Base-by-base conservation (phyloP, 106 monocot species). In the Gastrodia elata region DNA sequence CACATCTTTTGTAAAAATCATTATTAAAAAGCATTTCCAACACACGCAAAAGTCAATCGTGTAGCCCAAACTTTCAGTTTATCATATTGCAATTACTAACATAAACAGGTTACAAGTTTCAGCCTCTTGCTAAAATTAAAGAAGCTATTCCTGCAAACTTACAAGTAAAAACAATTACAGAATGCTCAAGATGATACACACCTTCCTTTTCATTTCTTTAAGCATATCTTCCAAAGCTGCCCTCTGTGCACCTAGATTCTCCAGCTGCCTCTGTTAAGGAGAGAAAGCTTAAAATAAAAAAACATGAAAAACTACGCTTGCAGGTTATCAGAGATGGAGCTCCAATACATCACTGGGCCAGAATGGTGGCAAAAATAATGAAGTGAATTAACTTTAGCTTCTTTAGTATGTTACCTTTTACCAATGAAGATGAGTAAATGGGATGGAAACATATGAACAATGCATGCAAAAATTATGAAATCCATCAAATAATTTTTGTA, bases 201-300 rank as follows among this genome's bases (percentile, higher is more conserved):
- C 94, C 91, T 94, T 94, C 73, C 91, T 94, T 76, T 91, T 94
- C 94, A 94, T 94, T 52, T 91, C 94, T 76, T 91, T 89, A 44
- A 94, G 86, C 91, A 94, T 94, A 52, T 94, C 94, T 84, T 94
- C 91, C 39, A 94, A 87, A 41, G 91, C 86, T 55, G 94, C 94
- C 71, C 94, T 84, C 43, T 94, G 88, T 71, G 91, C 88, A 41
- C 94, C 86, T 64, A 94, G 80, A 64, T 79, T 76, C 77, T 94
- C 94, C 73, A 94, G 72, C 77, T 91, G 91, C 72, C 94, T 91
- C 94, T 94, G 88, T 34, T 76, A 38, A 56, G n/a, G 25, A 30
- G 28, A 56, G 33, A 41, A 75, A 2, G 35, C 1, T 0, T 67
- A 30, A 37, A 35, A 67, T 40, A 0, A 39, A 69, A 24, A 6